Percentiles rank a stretch among this genome's conserved stretches.
phyloP scores from a whole-genome alignment of 352 stramenopile genomes.

The Pythium scleroteichum region DNA sequence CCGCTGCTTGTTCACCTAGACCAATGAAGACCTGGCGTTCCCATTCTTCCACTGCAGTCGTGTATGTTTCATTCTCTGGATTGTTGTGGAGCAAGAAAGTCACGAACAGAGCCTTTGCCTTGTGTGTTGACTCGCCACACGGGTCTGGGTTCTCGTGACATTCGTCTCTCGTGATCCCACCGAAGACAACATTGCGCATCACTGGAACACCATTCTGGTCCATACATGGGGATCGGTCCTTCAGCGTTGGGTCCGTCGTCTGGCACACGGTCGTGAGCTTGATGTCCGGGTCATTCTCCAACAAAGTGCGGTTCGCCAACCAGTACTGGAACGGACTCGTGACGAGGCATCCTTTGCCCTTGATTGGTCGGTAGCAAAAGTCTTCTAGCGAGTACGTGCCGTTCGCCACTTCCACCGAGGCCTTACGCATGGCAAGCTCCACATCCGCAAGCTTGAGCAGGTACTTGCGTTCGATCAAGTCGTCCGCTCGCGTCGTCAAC shows the following conservation, averaged over 20 bases:
- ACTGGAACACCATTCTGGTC: conserved; percentile 89
- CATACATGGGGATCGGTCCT: conserved; percentile 75
- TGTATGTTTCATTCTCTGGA: conserved; percentile 73
- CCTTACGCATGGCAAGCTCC: conserved; percentile 55
- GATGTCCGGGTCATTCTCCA: conserved; percentile 70
- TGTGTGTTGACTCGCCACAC: conserved; percentile 75
- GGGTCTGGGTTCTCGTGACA: conserved; percentile 83
- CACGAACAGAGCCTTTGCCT: conserved; percentile 79
- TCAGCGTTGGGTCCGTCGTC: conserved; percentile 57
- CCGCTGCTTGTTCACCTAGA: conserved; percentile 26
- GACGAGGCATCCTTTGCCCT: conserved; percentile 77
- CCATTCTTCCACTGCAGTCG: conserved; percentile 71
- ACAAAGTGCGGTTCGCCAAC: conserved; percentile 53
- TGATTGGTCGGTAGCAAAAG: conserved; percentile 80
- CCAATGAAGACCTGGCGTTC: conserved; percentile 78
- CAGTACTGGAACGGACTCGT: conserved; percentile 86
- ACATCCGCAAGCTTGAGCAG: conserved; percentile 64
- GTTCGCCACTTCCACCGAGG: conserved; percentile 33
- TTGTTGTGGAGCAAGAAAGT: conserved; percentile 88
- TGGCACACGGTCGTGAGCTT: conserved; percentile 89
- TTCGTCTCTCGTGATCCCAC: conserved; percentile 54
- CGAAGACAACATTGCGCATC: conserved; percentile 89
- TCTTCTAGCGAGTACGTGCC: conserved; percentile 53
- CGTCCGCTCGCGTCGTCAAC: conserved; percentile 21
- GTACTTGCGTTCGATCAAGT: conserved; percentile 64